A percentile compares a stretch with the other conserved stretches of the same genome.
Evolutionary conservation across 352 stramenopile genomes (phyloP).

Genomic region (Pythium volutum): DNA sequence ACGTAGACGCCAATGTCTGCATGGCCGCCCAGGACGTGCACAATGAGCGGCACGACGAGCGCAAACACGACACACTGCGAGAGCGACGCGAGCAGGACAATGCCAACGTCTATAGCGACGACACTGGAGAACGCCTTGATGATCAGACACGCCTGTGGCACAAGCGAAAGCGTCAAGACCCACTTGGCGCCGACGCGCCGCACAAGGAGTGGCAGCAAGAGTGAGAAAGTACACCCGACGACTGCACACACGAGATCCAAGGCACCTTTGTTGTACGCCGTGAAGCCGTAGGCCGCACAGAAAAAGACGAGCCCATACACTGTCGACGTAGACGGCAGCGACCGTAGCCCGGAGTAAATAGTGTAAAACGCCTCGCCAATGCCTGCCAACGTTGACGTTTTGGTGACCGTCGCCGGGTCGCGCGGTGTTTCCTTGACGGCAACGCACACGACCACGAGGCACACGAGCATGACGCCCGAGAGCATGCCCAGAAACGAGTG

Average conservation of each 20-base stretch:
- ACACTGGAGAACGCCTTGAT: constrained; percentile 38
- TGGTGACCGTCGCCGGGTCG: background rate
- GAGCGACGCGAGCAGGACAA: constrained; percentile 33
- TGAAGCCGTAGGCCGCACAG: constrained; percentile 52
- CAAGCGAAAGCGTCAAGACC: constrained; percentile 23
- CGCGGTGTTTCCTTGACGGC: constrained; percentile 38
- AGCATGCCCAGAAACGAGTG: constrained; percentile 56
- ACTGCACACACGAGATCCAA: constrained; percentile 32
- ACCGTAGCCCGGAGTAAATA: constrained; percentile 37
- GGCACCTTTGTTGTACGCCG: constrained; percentile 50
- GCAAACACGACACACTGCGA: background rate
- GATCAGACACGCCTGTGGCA: constrained; percentile 49
- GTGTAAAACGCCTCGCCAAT: constrained; percentile 31
- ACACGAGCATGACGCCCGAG: constrained; percentile 34
- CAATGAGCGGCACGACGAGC: background rate
- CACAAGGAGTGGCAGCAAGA: constrained; percentile 38
- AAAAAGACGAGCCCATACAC: constrained; percentile 49
- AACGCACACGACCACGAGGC: constrained; percentile 25
- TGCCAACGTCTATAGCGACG: constrained; percentile 33
- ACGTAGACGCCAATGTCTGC: background rate
- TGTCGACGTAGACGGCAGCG: constrained; percentile 34
- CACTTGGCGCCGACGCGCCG: constrained; percentile 32
- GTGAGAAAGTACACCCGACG: constrained; percentile 39
- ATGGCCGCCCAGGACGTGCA: background rate
- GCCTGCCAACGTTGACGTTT: constrained; percentile 23